These are phyloP conservation scores for Ophiocordyceps camponoti-saundersi DNA, from an alignment of 2,329 filamentous ascomycete species.

Conservation along the genomic window DNA sequence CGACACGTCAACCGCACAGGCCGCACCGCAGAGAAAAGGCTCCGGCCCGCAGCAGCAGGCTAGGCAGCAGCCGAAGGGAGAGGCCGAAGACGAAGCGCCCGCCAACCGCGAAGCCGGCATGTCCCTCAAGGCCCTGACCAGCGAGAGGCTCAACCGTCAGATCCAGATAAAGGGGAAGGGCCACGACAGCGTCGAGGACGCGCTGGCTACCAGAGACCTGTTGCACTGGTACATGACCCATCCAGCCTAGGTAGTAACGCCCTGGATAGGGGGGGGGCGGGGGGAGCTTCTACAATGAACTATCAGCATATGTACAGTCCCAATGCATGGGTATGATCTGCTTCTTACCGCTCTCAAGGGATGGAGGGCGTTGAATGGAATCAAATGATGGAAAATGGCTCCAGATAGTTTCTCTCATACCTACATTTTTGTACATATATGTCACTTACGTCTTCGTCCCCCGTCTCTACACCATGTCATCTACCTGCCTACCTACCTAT, in stretches of 20 bases:
- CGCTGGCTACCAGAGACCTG: conserved; percentile 23
- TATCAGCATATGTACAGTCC: too few species aligned
- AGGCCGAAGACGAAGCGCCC: conserved; percentile 1
- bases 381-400: too few species aligned
- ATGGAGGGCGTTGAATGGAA: too few species aligned
- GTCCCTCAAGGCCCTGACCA: conserved; percentile 21
- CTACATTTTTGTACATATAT: too few species aligned
- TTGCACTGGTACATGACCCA: conserved; percentile 17
- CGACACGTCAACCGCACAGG: background rate
- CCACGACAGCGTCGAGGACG: conserved; percentile 28
- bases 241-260: background rate
- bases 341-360: too few species aligned
- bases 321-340: too few species aligned
- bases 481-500: too few species aligned
- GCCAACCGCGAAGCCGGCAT: conserved; percentile 8
- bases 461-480: too few species aligned
- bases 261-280: too few species aligned
- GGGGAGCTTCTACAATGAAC: too few species aligned
- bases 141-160: conserved; percentile 16
- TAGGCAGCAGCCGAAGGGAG: background rate
- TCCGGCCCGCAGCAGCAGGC: background rate
- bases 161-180: conserved; percentile 19
- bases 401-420: too few species aligned
- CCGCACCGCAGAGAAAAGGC: background rate
- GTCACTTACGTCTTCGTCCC: too few species aligned